These are phyloP conservation scores for Raffaelea ambrosiae DNA, from an alignment of 2,329 filamentous ascomycete species.

Conservation along the genomic window DNA sequence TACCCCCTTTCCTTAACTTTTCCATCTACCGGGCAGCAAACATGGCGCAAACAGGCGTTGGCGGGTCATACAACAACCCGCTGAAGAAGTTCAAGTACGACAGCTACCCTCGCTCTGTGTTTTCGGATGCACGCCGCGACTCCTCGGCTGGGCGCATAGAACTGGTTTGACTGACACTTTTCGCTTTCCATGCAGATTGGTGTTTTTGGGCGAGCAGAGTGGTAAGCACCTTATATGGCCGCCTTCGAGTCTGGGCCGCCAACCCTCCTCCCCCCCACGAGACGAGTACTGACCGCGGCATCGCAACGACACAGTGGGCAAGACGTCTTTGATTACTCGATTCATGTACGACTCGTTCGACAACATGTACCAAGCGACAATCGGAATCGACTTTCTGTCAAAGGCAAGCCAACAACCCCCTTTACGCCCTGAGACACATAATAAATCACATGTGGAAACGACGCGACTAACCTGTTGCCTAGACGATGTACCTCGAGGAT, in stretches of 20 bases:
- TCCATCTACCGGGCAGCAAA: slow-evolving; percentile 18
- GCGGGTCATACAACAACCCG: slow-evolving; percentile 93
- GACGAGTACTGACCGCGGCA: slow-evolving; percentile 2
- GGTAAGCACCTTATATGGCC: slow-evolving; percentile 49
- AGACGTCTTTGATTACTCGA: slow-evolving; percentile 95
- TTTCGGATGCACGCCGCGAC: too few relatives aligned
- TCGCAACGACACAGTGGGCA: slow-evolving; percentile 65
- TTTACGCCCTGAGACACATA: too few relatives aligned
- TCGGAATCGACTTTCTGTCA: slow-evolving; percentile 97
- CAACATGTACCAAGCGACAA: slow-evolving; percentile 98
- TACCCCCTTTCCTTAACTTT: background rate
- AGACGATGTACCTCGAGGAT: slow-evolving; percentile 99
- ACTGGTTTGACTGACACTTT: slow-evolving; percentile 5
- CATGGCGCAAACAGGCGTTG: slow-evolving; percentile 69
- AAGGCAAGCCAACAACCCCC: slow-evolving; percentile 55
- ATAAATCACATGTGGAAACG: background rate
- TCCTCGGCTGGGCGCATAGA: too few relatives aligned
- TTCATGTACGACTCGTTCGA: slow-evolving; percentile 99
- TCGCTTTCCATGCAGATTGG: slow-evolving; percentile 67
- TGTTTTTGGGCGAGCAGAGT: slow-evolving; percentile 97
- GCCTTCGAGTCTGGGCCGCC: background rate
- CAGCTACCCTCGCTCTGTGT: background rate
- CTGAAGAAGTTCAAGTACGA: slow-evolving; percentile 98
- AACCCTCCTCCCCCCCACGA: background rate
- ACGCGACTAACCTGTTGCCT: slow-evolving; percentile 4